Evolutionary conservation across 371 early-diverging fungal genomes (phyloP).

Genomic region (Entomophthora muscae): DNA sequence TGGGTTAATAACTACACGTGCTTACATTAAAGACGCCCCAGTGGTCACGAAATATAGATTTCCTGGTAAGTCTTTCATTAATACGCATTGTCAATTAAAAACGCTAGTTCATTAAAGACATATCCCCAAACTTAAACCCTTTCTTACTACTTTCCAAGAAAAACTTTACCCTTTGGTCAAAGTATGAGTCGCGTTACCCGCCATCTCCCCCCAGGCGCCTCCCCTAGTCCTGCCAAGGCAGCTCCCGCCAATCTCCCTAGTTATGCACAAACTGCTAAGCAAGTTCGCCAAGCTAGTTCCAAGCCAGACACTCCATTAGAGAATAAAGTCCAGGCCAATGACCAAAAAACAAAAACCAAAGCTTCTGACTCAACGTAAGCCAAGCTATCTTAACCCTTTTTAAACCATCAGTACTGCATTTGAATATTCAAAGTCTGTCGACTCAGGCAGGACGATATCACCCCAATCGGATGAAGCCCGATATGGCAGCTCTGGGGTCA

Average conservation of each 20-base stretch:
- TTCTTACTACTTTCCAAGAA: neutral
- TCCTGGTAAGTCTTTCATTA: neutral
- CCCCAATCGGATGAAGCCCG: neutral
- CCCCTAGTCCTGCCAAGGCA: neutral
- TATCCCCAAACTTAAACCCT: neutral
- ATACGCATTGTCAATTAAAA: neutral
- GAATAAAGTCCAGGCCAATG: neutral
- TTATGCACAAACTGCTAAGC: constrained; percentile 5
- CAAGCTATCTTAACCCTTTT: too few species aligned
- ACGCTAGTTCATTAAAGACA: neutral
- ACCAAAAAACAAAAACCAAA: neutral
- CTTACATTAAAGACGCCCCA: too few species aligned
- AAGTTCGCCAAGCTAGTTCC: neutral
- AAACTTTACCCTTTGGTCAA: neutral
- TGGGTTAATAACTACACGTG: neutral
- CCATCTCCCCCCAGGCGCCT: neutral
- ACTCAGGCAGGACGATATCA: neutral
- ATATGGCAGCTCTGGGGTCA: neutral
- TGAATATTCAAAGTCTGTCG: too few species aligned
- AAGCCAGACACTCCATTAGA: neutral
- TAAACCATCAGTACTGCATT: too few species aligned
- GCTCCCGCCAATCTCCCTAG: neutral
- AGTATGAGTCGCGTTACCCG: neutral
- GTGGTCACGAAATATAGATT: neutral
- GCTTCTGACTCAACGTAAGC: too few species aligned